Evolutionary conservation across 768 basidiomycete species (phyloP).

Genomic region (Clathrus columnatus): DNA sequence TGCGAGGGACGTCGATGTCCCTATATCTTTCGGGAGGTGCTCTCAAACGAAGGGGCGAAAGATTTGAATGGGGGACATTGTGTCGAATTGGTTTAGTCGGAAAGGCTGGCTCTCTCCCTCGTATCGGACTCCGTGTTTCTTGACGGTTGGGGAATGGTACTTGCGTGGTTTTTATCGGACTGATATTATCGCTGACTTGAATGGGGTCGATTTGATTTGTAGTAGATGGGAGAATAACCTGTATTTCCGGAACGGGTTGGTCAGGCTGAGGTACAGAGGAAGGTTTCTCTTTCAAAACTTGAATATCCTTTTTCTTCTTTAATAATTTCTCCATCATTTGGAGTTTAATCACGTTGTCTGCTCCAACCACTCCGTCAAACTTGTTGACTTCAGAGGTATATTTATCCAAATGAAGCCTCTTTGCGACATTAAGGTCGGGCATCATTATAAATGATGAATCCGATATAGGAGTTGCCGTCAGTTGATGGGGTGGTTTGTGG

Average conservation of each 20-base stretch:
- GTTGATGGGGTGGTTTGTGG: background rate
- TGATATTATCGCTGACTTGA: background rate
- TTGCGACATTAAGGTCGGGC: background rate
- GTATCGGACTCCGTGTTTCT: background rate
- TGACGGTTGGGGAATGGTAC: background rate
- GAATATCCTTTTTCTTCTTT: background rate
- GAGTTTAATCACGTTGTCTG: constrained; percentile 3
- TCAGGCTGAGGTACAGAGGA: too few relatives aligned
- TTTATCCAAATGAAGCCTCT: background rate
- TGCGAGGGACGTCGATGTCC: background rate
- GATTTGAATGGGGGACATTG: background rate
- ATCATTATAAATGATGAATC: background rate
- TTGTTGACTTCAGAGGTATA: background rate
- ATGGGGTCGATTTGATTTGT: background rate
- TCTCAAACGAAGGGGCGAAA: background rate
- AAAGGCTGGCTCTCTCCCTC: background rate
- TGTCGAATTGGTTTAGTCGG: background rate
- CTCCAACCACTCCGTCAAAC: background rate
- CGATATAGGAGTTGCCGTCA: background rate
- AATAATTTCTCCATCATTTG: background rate
- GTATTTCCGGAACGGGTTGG: too few relatives aligned
- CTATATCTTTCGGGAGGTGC: background rate
- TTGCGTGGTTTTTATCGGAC: background rate
- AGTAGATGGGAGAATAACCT: background rate
- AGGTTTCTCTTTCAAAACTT: background rate